phyloP scores from a whole-genome alignment of 139 green algal species.

The Auxenochlorella protothecoides region DNA sequence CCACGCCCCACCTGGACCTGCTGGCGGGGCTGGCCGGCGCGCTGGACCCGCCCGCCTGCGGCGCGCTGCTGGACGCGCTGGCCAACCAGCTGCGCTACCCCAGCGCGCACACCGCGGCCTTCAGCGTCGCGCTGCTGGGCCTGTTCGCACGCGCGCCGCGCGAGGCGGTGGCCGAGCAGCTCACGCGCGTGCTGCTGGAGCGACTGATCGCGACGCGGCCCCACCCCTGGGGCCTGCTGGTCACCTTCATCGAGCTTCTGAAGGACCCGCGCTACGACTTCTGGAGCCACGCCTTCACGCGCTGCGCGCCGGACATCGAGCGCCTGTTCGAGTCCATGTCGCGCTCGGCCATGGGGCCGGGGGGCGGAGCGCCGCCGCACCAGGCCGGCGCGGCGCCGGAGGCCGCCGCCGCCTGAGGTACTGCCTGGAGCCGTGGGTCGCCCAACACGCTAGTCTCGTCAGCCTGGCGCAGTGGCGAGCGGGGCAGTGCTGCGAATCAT shows the following conservation, averaged over 20 bases:
- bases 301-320: constrained; percentile 90
- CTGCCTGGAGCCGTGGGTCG: too few species aligned
- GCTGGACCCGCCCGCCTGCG: constrained; percentile 46
- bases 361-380: neutral
- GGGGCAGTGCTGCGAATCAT: too few species aligned
- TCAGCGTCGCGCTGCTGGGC: constrained; percentile 85
- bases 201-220: constrained; percentile 92
- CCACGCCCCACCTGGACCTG: constrained; percentile 60
- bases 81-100: constrained; percentile 99
- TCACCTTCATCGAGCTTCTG: constrained; percentile 99
- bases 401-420: too few species aligned
- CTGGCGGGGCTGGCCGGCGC: constrained; percentile 59
- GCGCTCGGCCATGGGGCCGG: constrained; percentile 41
- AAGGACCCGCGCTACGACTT: constrained; percentile 98
- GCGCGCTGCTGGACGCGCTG: constrained; percentile 80
- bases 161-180: constrained; percentile 77
- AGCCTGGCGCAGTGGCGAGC: too few species aligned
- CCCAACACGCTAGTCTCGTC: too few species aligned
- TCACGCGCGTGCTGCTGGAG: constrained; percentile 98
- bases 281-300: constrained; percentile 90
- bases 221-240: constrained; percentile 89
- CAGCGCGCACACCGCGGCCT: constrained; percentile 99
- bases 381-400: too few species aligned
- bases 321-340: constrained; percentile 91
- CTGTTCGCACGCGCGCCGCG: constrained; percentile 75